These are phyloP conservation scores for Lindgomyces ingoldianus DNA, from an alignment of 495 filamentous ascomycete genomes.

Conservation along the genomic window DNA sequence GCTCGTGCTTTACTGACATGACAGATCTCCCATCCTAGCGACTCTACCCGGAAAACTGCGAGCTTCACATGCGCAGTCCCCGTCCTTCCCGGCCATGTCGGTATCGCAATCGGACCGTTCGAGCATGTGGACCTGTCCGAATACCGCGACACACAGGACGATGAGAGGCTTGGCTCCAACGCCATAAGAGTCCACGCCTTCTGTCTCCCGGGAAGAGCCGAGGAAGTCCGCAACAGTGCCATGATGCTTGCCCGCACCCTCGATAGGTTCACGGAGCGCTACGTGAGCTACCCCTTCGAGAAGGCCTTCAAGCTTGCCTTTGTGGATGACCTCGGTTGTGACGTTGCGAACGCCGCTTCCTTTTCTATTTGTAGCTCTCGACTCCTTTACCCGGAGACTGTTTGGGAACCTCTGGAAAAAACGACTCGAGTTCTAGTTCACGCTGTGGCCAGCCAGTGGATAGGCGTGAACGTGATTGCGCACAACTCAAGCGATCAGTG, in stretches of 20 bases:
- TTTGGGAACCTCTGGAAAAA: conserved; percentile 78
- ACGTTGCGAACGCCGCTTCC: conserved; percentile 73
- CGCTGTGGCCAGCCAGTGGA: conserved; percentile 89
- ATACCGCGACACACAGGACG: conserved; percentile 84
- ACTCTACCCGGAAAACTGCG: conserved; percentile 77
- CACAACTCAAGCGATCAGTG: conserved; percentile 79
- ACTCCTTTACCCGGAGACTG: conserved; percentile 76
- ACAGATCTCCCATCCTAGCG: conserved; percentile 65
- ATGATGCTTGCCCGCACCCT: conserved; percentile 73
- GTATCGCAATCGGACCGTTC: conserved; percentile 91
- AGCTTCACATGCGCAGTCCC: conserved; percentile 72
- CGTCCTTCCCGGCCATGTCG: conserved; percentile 81
- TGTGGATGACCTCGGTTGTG: conserved; percentile 77
- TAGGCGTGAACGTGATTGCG: conserved; percentile 84
- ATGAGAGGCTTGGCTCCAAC: conserved; percentile 81
- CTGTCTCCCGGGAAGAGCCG: conserved; percentile 77
- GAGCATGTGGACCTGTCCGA: conserved; percentile 87
- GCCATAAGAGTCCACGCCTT: conserved; percentile 84
- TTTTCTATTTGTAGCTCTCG: conserved; percentile 85
- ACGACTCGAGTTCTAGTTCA: conserved; percentile 76
- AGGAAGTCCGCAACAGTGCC: conserved; percentile 83
- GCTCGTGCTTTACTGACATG: conserved; percentile 33
- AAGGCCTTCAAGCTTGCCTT: conserved; percentile 85
- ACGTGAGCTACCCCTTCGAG: conserved; percentile 81
- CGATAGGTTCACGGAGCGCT: conserved; percentile 82